Percentiles rank a stretch among this genome's conserved stretches.
phyloP scores from a whole-genome alignment of 2,329 filamentous ascomycete genomes.

The Pyricularia pennisetigena region DNA sequence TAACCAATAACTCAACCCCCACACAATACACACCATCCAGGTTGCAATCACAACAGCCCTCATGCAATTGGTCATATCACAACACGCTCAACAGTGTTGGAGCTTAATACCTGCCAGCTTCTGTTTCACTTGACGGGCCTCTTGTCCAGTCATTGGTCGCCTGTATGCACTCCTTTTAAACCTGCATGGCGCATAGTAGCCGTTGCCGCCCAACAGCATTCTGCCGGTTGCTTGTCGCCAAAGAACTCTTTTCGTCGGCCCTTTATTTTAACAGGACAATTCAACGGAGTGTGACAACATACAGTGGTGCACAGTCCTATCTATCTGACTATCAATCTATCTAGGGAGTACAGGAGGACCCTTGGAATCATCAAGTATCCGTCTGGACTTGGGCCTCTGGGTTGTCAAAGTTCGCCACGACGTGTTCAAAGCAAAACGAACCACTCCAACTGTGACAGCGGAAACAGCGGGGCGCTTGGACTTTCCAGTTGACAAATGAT shows the following conservation, averaged over 20 bases:
- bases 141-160: slow-evolving; percentile 16
- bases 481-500: neutral
- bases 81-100: slow-evolving; percentile 6
- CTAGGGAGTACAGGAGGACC: neutral
- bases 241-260: neutral
- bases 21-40: neutral
- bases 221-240: neutral
- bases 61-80: neutral
- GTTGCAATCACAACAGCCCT: neutral
- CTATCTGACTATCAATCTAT: no score
- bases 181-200: slow-evolving; percentile 20
- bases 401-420: neutral
- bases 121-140: slow-evolving; percentile 20
- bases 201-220: neutral
- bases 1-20: neutral
- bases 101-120: slow-evolving; percentile 23
- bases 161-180: slow-evolving; percentile 27
- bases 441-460: slow-evolving; percentile 3
- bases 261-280: neutral
- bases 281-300: neutral
- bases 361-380: neutral
- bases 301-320: neutral
- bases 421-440: neutral
- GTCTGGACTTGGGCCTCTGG: neutral
- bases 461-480: slow-evolving; percentile 2